Percentiles rank a stretch among this genome's conserved stretches.
Conservation (phyloP, 352 stramenopile species). For the Aphanomyces astaci region DNA sequence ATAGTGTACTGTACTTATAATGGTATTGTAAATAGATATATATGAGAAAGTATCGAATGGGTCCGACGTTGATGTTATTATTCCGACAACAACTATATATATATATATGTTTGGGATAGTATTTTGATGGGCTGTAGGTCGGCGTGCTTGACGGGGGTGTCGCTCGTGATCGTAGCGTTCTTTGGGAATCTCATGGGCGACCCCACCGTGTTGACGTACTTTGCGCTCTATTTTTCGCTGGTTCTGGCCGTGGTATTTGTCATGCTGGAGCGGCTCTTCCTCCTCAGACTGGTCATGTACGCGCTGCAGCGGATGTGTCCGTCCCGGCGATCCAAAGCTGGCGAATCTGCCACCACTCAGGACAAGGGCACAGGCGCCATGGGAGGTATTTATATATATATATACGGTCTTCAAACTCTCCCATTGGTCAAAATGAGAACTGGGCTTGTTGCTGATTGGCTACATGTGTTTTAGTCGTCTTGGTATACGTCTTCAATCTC, state of each 20-base stretch:
- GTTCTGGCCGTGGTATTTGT: constrained; percentile 75
- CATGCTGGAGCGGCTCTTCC: constrained; percentile 85
- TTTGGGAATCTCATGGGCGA: constrained; percentile 80
- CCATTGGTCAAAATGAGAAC: no score
- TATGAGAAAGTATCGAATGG: no score
- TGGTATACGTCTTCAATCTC: no score
- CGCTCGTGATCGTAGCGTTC: constrained; percentile 77
- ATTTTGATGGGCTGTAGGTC: constrained; percentile 26
- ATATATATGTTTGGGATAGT: no score
- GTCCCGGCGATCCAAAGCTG: constrained; percentile 37
- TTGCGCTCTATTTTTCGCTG: constrained; percentile 81
- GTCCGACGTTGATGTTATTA: no score
- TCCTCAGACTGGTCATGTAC: constrained; percentile 77
- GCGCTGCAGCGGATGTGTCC: constrained; percentile 65
- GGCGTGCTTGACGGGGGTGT: constrained; percentile 71
- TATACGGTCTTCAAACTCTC: no score
- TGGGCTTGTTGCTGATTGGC: no score
- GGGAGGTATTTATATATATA: constrained; percentile 45
- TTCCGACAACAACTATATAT: no score
- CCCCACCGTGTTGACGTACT: constrained; percentile 82
- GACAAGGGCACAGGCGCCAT: constrained; percentile 54
- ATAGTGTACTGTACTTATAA: no score
- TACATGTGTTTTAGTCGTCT: no score
- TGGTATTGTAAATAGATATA: no score
- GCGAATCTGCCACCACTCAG: constrained; percentile 21